These are phyloP conservation scores for Colletotrichum camelliae DNA, from an alignment of 2,329 filamentous ascomycete genomes.

Conservation along the genomic window DNA sequence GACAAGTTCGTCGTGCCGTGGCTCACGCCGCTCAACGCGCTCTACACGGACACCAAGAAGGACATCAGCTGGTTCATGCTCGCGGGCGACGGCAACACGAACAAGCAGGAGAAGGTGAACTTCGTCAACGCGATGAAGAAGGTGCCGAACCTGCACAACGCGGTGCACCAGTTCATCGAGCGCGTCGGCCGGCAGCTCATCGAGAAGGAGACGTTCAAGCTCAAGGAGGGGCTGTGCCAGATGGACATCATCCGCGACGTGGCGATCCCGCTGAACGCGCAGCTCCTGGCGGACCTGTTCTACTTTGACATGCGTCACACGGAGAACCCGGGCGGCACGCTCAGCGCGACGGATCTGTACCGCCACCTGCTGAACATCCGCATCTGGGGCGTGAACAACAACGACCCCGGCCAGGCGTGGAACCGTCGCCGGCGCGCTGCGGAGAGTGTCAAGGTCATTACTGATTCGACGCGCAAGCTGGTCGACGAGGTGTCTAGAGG, in stretches of 20 bases:
- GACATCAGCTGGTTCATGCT: slow-evolving; percentile 45
- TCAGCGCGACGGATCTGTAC: slow-evolving; percentile 47
- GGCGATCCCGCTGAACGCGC: slow-evolving; percentile 62
- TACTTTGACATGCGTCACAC: slow-evolving; percentile 62
- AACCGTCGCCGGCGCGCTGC: slow-evolving; percentile 48
- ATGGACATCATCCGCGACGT: slow-evolving; percentile 56
- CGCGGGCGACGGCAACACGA: slow-evolving; percentile 33
- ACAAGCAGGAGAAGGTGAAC: slow-evolving; percentile 34
- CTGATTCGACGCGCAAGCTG: slow-evolving; percentile 42
- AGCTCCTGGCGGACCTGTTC: slow-evolving; percentile 61
- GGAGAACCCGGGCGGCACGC: slow-evolving; percentile 55
- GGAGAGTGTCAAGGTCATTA: slow-evolving; percentile 41
- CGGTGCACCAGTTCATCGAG: slow-evolving; percentile 37
- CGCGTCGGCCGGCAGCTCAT: slow-evolving; percentile 43
- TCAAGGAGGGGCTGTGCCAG: slow-evolving; percentile 41
- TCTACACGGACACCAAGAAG: slow-evolving; percentile 40
- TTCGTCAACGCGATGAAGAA: slow-evolving; percentile 37
- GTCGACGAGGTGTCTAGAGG: slow-evolving; percentile 39
- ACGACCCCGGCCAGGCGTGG: slow-evolving; percentile 51
- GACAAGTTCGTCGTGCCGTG: slow-evolving; percentile 39
- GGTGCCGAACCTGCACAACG: slow-evolving; percentile 34
- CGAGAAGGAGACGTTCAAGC: slow-evolving; percentile 39
- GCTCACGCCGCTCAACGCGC: slow-evolving; percentile 25
- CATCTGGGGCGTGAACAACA: slow-evolving; percentile 52
- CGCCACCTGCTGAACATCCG: slow-evolving; percentile 47